Percentiles rank a stretch among this genome's conserved stretches.
These are phyloP conservation scores for Cucumis sativus DNA, from an alignment of 306 rosid genomes.

Conservation along the genomic window Cucumber_9930_V3 NC_026657.2:38381501-38382000, in stretches of 20 bases:
- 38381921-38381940: background rate
- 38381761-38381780: constrained; percentile 34
- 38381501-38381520: background rate
- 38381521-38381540: background rate
- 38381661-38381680: background rate
- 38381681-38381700: background rate
- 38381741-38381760: constrained; percentile 13
- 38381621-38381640: background rate
- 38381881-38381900: background rate
- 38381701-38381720: constrained; percentile 7
- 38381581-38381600: background rate
- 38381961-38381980: background rate
- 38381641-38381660: background rate
- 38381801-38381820: constrained; percentile 63
- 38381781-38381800: constrained; percentile 31
- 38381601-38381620: background rate
- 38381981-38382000: background rate
- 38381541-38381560: background rate
- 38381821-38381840: constrained; percentile 82
- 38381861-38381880: background rate
- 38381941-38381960: background rate
- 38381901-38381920: background rate
- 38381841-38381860: background rate
- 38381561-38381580: background rate
- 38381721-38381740: constrained; percentile 28